Percentiles rank a stretch among this genome's conserved stretches.
phyloP scores from a whole-genome alignment of 768 basidiomycete genomes.

The Amanita thiersii region DNA sequence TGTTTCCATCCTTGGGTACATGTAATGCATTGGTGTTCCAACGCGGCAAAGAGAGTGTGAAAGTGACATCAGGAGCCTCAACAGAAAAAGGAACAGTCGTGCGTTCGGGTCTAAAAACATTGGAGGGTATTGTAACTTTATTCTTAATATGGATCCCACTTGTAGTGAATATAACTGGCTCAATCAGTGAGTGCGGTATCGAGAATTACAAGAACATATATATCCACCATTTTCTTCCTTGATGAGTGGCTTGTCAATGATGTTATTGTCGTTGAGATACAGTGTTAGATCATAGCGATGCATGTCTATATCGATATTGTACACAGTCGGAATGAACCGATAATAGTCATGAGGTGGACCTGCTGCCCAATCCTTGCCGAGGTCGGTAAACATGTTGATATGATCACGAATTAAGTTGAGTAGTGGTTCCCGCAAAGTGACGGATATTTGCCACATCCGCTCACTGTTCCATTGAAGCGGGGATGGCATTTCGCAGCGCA shows the following conservation, averaged over 20 bases:
- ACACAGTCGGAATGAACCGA: conserved; percentile 79
- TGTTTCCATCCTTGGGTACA: conserved; percentile 48
- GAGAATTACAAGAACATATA: neutral
- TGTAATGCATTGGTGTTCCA: conserved; percentile 86
- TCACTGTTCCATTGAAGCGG: conserved; percentile 78
- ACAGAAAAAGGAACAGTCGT: conserved; percentile 60
- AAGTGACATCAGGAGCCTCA: conserved; percentile 45
- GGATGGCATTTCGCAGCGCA: conserved; percentile 67
- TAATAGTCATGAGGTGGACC: conserved; percentile 76
- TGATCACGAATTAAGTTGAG: conserved; percentile 87
- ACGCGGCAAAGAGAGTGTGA: conserved; percentile 66
- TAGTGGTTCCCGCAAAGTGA: conserved; percentile 63
- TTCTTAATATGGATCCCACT: conserved; percentile 49
- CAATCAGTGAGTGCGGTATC: conserved; percentile 1
- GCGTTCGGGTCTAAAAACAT: conserved; percentile 63
- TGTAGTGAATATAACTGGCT: conserved; percentile 65
- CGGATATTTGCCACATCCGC: conserved; percentile 72
- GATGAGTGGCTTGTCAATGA: conserved; percentile 82
- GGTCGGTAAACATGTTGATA: conserved; percentile 87
- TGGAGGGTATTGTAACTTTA: conserved; percentile 53
- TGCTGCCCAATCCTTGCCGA: conserved; percentile 87
- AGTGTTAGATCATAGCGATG: conserved; percentile 71
- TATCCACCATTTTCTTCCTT: conserved; percentile 75
- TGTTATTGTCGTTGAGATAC: conserved; percentile 94
- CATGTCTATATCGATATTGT: conserved; percentile 61